Base-by-base conservation (phyloP, 2,329 filamentous ascomycete species). In the Teratosphaeria gauchensis region DNA sequence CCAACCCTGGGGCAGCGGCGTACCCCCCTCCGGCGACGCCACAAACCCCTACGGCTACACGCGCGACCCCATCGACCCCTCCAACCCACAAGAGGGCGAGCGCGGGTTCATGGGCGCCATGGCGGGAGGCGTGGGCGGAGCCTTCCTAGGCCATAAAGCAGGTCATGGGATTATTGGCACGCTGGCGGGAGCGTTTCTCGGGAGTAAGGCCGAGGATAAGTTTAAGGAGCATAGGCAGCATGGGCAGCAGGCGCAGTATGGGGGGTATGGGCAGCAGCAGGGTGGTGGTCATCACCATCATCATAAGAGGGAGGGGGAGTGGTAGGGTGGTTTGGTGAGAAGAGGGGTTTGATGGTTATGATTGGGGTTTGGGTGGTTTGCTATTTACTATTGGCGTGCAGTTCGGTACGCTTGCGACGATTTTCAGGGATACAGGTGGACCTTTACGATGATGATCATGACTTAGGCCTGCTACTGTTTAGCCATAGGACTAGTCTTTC, bases 61-160 rank as follows among this genome's bases (percentile, higher is more conserved):
- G 7, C 54, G 60, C 46, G 66, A 69, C 59, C 69, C 68, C 1
- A 57, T 69, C 67, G 69, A 69, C 66, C 77, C 77, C 12, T 74
- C 73, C 61, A 71, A 71, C 58, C 77, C 77, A 42, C 75, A 73
- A 54, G 80, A 82, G 54, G 80, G 77, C 54, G 82, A 85, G 61
- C 79, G 83, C 58, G 82, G 82, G 42, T 72, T 85, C 4, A 77
- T 81, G 65, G 81, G 83, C 53, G 78, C 82, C 2, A 69, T 84
- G 3, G 79, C 78, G 14, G 83, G 83, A 51, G 82, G 80, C 51
- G 75, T 81, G 3, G 80, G 82, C 3, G 83, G 83, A 1, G 79
- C 78, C 62, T 78, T 80, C 62, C 73, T 81, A 5, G 83, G 83
- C 19, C 75, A 78, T 65, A 82, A 83, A 68, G 75, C 81, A 63